Conservation (phyloP, 2,329 filamentous ascomycete genomes). For the Penicillium hordei region DNA sequence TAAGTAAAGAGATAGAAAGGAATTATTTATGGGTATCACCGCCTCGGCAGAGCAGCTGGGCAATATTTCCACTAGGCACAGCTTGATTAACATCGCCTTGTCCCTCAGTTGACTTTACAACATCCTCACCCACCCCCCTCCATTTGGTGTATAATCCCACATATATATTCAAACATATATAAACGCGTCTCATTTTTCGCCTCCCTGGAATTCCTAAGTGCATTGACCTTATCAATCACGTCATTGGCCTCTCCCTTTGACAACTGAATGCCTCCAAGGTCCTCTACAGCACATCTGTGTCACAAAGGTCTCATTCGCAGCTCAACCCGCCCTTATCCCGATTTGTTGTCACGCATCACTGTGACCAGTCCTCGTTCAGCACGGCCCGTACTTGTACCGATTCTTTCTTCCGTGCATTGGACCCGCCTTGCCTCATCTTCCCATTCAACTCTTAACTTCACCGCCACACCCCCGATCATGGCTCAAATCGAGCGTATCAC, state of each 20-base stretch:
- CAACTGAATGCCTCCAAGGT: slow-evolving; percentile 39
- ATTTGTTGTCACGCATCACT: slow-evolving; percentile 13
- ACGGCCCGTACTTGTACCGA: slow-evolving; percentile 6
- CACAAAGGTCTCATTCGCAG: slow-evolving; percentile 25
- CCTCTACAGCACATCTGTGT: slow-evolving; percentile 28
- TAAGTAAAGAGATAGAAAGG: too few relatives aligned
- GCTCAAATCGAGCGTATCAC: slow-evolving; percentile 53
- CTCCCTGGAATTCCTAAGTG: slow-evolving; percentile 14
- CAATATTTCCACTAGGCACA: slow-evolving; percentile 7
- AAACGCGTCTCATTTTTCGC: slow-evolving; percentile 1
- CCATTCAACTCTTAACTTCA: slow-evolving; percentile 20
- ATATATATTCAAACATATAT: neutral
- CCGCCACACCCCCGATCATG: slow-evolving; percentile 30
- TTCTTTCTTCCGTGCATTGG: slow-evolving; percentile 11
- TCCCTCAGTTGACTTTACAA: slow-evolving; percentile 18
- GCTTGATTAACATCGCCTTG: slow-evolving; percentile 7
- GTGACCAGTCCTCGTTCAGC: slow-evolving; percentile 4
- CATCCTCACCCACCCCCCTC: slow-evolving; percentile 10
- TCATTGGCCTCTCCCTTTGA: slow-evolving; percentile 20
- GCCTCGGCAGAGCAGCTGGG: slow-evolving; percentile 1
- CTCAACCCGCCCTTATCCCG: slow-evolving; percentile 14
- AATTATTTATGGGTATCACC: too few relatives aligned
- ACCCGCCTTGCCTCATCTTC: slow-evolving; percentile 20
- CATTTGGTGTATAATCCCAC: slow-evolving; percentile 8
- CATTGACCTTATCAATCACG: slow-evolving; percentile 13